Evolutionary conservation across 2,329 filamentous ascomycete species (phyloP).

Genomic region (Paracoccidioides brasiliensis): DNA sequence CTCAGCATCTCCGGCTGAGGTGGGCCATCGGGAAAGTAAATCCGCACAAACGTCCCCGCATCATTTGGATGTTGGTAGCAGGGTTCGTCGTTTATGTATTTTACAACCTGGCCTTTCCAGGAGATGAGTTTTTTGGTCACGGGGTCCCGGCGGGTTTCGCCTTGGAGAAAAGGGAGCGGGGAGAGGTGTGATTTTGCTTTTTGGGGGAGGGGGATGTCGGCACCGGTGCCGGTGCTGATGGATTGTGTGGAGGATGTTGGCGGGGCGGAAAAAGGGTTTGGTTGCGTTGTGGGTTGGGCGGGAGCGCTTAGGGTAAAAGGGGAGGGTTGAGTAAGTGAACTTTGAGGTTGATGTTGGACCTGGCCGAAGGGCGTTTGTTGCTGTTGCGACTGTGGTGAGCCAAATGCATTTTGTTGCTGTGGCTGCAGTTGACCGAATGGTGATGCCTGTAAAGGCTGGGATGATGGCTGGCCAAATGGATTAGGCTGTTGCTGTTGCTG

Average conservation of each 20-base stretch:
- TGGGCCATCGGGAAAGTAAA: constrained; percentile 62
- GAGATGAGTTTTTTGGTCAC: constrained; percentile 32
- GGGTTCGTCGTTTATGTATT: constrained; percentile 43
- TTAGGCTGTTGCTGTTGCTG: constrained; percentile 18
- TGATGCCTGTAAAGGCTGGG: constrained; percentile 18
- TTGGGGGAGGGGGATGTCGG: constrained; percentile 3
- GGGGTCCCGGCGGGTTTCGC: constrained; percentile 25
- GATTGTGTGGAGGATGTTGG: constrained; percentile 4
- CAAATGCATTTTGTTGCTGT: not conserved
- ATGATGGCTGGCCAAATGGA: constrained; percentile 24
- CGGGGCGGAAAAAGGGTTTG: constrained; percentile 1
- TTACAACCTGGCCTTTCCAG: constrained; percentile 53
- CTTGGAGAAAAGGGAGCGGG: constrained; percentile 18
- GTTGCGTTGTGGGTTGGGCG: constrained; percentile 15
- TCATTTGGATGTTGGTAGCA: constrained; percentile 39
- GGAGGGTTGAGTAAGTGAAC: not conserved
- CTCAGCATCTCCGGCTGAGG: constrained; percentile 37
- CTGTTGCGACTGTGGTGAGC: constrained; percentile 1
- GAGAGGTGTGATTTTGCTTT: constrained; percentile 9
- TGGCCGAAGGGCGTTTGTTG: constrained; percentile 5
- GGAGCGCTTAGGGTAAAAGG: not conserved
- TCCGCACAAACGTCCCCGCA: constrained; percentile 46
- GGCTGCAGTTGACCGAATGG: constrained; percentile 1
- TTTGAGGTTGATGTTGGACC: not conserved
- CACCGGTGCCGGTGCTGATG: constrained; percentile 4